Conservation (phyloP, 495 filamentous ascomycete species). For the Penicillium coffeae region DNA sequence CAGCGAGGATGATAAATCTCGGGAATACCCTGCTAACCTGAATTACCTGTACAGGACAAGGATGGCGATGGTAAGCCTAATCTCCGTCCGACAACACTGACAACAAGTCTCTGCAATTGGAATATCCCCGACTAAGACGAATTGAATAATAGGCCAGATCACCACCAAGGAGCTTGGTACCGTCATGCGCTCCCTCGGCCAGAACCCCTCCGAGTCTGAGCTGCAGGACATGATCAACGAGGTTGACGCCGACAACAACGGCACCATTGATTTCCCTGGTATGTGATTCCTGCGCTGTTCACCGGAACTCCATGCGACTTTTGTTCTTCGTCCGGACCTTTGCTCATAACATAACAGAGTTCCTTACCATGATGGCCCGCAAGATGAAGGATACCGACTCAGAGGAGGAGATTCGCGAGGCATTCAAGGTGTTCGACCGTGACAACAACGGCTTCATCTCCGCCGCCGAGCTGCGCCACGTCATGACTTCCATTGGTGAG, state of each 20-base stretch:
- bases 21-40: slow-evolving; percentile 9
- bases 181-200: slow-evolving; percentile 98
- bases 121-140: not conserved
- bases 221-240: slow-evolving; percentile 99
- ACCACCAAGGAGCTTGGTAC: slow-evolving; percentile 99
- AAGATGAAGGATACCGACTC: slow-evolving; percentile 99
- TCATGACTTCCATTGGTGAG: slow-evolving; percentile 99
- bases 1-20: slow-evolving; percentile 1
- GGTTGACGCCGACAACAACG: slow-evolving; percentile 99
- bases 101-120: not conserved
- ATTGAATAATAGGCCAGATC: slow-evolving; percentile 73
- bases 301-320: too few species aligned
- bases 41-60: slow-evolving; percentile 70
- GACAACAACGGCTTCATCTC: slow-evolving; percentile 99
- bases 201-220: slow-evolving; percentile 98
- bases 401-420: slow-evolving; percentile 97
- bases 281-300: slow-evolving; percentile 16
- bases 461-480: slow-evolving; percentile 93
- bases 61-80: slow-evolving; percentile 94
- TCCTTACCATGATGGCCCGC: slow-evolving; percentile 99
- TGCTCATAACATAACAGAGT: too few species aligned
- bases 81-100: slow-evolving; percentile 5
- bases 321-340: too few species aligned
- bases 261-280: slow-evolving; percentile 99
- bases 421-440: slow-evolving; percentile 95